Conservation (phyloP, 2,329 filamentous ascomycete species). For the Cercospora beticola region DNA sequence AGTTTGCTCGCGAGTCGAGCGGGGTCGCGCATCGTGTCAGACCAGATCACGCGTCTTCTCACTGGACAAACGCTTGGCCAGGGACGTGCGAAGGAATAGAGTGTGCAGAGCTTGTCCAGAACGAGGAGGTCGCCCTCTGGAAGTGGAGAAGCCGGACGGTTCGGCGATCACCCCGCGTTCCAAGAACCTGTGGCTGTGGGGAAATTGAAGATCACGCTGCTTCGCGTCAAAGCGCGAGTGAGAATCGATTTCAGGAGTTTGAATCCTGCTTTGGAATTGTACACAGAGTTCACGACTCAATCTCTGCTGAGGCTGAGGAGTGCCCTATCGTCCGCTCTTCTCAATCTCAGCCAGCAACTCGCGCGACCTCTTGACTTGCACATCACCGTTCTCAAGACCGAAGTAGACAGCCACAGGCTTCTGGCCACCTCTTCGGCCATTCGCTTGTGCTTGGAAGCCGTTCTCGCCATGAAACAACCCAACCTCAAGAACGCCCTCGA, state of each 20-base stretch:
- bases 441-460: slow-evolving; percentile 64
- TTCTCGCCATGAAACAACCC: slow-evolving; percentile 85
- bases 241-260: background rate
- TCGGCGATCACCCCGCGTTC: slow-evolving; percentile 6
- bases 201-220: slow-evolving; percentile 1
- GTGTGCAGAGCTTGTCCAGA: background rate
- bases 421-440: slow-evolving; percentile 68
- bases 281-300: background rate
- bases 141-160: background rate
- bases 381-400: slow-evolving; percentile 68
- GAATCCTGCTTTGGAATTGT: background rate
- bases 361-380: slow-evolving; percentile 35
- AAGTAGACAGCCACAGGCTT: slow-evolving; percentile 95
- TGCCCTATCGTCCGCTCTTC: background rate
- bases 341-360: slow-evolving; percentile 17
- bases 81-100: slow-evolving; percentile 1
- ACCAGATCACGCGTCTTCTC: background rate
- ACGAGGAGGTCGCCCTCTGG: background rate
- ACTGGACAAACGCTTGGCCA: background rate
- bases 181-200: background rate
- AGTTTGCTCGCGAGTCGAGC: slow-evolving; percentile 12
- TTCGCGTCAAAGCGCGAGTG: slow-evolving; percentile 3
- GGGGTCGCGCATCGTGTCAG: slow-evolving; percentile 12
- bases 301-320: background rate
- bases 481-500: slow-evolving; percentile 86